Evolutionary conservation across 345 rosid genomes (phyloP).

Genomic region (Trapa bicornis): DNA sequence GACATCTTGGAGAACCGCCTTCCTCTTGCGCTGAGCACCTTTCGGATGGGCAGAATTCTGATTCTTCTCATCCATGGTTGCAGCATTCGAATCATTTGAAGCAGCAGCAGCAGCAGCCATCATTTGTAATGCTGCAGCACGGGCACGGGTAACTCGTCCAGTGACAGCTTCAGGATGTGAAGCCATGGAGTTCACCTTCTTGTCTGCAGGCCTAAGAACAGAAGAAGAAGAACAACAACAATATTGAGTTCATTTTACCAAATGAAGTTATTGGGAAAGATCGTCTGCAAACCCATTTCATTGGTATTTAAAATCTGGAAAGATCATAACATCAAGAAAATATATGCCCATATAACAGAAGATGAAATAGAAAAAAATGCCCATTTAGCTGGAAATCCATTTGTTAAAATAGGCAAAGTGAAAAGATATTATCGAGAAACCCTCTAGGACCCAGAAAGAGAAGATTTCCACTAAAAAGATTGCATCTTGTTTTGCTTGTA

Average conservation of each 20-base stretch:
- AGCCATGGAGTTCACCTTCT: conserved; percentile 38
- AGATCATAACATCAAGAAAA: background rate
- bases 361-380: background rate
- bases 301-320: background rate
- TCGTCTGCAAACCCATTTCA: background rate
- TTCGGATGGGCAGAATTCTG: conserved; percentile 16
- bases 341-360: background rate
- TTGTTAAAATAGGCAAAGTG: background rate
- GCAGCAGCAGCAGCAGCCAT: conserved; percentile 14
- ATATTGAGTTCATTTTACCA: background rate
- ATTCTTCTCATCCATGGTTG: conserved; percentile 41
- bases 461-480: background rate
- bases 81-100: conserved; percentile 30
- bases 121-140: conserved; percentile 42
- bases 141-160: conserved; percentile 63
- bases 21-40: conserved; percentile 32
- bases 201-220: conserved; percentile 19
- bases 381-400: background rate
- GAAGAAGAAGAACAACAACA: conserved; percentile 1
- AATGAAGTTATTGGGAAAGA: background rate
- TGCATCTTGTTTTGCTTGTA: background rate
- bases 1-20: conserved; percentile 62
- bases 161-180: conserved; percentile 19
- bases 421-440: background rate
- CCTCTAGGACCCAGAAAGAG: background rate